phyloP scores from a whole-genome alignment of 75 land plant genomes.

The Larix kaempferi region DNA sequence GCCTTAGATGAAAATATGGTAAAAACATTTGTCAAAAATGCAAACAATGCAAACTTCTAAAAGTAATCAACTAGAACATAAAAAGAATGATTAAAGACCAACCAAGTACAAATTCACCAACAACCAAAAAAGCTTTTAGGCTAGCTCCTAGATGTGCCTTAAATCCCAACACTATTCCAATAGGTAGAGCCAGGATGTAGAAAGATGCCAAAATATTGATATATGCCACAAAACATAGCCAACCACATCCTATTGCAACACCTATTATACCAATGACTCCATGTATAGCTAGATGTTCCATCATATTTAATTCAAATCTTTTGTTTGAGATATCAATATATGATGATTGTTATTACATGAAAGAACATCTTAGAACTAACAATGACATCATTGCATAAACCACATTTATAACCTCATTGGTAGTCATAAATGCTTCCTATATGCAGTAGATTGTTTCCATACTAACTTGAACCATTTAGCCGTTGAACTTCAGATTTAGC shows the following conservation, averaged over 20 bases:
- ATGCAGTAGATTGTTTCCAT: no score
- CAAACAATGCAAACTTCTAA: no score
- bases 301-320: no score
- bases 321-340: background rate
- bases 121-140: conserved; percentile 3
- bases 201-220: conserved; percentile 36
- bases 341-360: conserved; percentile 30
- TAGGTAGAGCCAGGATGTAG: conserved; percentile 49
- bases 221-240: conserved; percentile 54
- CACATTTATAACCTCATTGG: no score
- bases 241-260: conserved; percentile 59
- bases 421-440: no score
- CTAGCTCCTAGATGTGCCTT: conserved; percentile 26
- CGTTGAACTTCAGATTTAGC: conserved; percentile 64
- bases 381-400: conserved; percentile 45
- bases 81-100: no score
- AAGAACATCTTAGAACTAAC: conserved; percentile 43
- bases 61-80: no score
- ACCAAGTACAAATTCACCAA: background rate
- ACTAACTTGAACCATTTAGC: conserved; percentile 62
- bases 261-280: conserved; percentile 12
- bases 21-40: no score
- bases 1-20: no score
- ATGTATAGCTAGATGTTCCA: background rate
- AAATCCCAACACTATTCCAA: conserved; percentile 49